These are phyloP conservation scores for Phoma herbarum DNA, from an alignment of 2,329 filamentous ascomycete species.

Conservation along the genomic window DNA sequence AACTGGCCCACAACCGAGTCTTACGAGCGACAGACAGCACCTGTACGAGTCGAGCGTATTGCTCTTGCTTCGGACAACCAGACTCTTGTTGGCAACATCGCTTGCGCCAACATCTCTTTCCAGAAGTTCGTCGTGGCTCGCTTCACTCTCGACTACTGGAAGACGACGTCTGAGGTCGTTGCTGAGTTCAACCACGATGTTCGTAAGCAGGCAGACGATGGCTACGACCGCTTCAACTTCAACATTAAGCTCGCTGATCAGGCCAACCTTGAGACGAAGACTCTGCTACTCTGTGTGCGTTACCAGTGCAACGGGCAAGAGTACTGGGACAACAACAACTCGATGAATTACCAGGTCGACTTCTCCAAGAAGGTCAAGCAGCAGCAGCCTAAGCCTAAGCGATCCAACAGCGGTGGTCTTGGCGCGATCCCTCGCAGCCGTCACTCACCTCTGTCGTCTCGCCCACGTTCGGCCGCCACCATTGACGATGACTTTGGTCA, in stretches of 20 bases:
- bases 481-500: constrained; percentile 76
- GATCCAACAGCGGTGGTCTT: constrained; percentile 57
- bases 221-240: constrained; percentile 91
- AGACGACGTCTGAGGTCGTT: constrained; percentile 91
- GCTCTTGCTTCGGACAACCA: constrained; percentile 90
- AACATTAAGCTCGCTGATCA: constrained; percentile 92
- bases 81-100: constrained; percentile 81
- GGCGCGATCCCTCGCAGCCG: constrained; percentile 60
- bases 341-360: constrained; percentile 90
- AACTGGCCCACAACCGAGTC: constrained; percentile 78
- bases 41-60: constrained; percentile 84
- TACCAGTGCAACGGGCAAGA: constrained; percentile 86
- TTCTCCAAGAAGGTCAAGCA: constrained; percentile 81
- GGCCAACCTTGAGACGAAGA: constrained; percentile 91
- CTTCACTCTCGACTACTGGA: constrained; percentile 98
- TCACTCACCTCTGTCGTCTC: constrained; percentile 56
- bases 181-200: constrained; percentile 89
- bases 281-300: constrained; percentile 88
- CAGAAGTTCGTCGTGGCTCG: constrained; percentile 88
- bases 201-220: constrained; percentile 69
- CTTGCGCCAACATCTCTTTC: constrained; percentile 88
- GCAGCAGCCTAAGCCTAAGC: constrained; percentile 54
- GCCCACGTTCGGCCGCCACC: constrained; percentile 58
- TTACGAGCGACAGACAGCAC: constrained; percentile 67
- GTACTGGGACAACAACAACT: constrained; percentile 93